Evolutionary conservation across 2,329 filamentous ascomycete genomes (phyloP).

Genomic region (Trichoderma endophyticum): DNA sequence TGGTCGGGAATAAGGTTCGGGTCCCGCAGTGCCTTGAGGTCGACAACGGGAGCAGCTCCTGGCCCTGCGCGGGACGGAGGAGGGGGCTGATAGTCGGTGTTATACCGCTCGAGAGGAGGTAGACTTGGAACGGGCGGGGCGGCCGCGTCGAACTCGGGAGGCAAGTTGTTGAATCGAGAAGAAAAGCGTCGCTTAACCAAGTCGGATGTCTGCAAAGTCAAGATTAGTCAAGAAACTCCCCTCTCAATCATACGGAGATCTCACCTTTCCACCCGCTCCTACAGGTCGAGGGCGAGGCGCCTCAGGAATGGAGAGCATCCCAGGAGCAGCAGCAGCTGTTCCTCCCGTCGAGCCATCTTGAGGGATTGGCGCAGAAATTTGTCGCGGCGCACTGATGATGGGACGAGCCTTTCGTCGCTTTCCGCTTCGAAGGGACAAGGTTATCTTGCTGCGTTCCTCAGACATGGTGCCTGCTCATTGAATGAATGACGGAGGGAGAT

Average conservation of each 20-base stretch:
- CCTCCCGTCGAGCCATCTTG: constrained; percentile 42
- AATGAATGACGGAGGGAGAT: not conserved
- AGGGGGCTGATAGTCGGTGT: constrained; percentile 50
- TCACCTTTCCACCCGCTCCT: constrained; percentile 54
- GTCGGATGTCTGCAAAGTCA: constrained; percentile 60
- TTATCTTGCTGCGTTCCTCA: constrained; percentile 57
- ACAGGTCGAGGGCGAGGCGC: constrained; percentile 44
- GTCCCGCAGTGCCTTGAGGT: constrained; percentile 75
- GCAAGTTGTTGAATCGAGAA: constrained; percentile 79
- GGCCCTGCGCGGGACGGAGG: constrained; percentile 51
- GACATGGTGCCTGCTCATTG: constrained; percentile 46
- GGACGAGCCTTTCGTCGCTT: constrained; percentile 60
- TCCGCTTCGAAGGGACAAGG: constrained; percentile 55
- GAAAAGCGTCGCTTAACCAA: constrained; percentile 94
- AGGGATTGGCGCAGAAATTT: constrained; percentile 60
- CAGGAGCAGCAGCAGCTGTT: not conserved
- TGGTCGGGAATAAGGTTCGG: constrained; percentile 76
- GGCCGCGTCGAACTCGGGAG: constrained; percentile 64
- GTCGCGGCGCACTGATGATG: constrained; percentile 58
- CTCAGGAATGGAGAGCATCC: constrained; percentile 22
- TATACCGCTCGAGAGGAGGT: constrained; percentile 59
- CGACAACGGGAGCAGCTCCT: constrained; percentile 62
- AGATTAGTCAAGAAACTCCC: not conserved
- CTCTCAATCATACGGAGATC: constrained; percentile 9
- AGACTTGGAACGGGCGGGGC: constrained; percentile 66